phyloP scores from a whole-genome alignment of 371 early-diverging fungal genomes.

The Mucor circinelloides region DNA sequence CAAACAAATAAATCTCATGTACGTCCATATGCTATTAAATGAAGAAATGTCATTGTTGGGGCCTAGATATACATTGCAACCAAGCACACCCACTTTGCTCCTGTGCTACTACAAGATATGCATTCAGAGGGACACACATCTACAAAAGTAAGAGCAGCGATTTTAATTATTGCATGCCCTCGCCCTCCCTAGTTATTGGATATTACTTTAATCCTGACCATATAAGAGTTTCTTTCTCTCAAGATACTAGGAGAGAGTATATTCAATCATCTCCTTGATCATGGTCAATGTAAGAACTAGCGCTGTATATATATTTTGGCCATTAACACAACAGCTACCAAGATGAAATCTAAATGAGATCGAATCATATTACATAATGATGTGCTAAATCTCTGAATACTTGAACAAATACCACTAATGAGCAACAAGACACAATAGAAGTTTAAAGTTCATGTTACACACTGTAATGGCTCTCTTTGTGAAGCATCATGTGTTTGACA shows the following conservation, averaged over 20 bases:
- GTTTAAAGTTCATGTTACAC: background rate
- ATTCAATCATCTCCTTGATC: background rate
- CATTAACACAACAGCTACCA: background rate
- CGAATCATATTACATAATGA: background rate
- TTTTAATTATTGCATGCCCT: background rate
- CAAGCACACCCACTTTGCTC: background rate
- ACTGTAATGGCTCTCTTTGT: background rate
- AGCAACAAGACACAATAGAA: background rate
- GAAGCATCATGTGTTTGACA: background rate
- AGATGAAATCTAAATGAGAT: background rate
- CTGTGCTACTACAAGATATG: background rate
- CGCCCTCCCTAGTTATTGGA: background rate
- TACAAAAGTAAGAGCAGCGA: background rate
- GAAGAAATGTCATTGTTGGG: background rate
- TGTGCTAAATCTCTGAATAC: background rate
- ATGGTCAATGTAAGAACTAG: background rate
- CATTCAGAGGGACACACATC: background rate
- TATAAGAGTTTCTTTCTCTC: background rate
- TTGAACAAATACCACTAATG: too few species aligned
- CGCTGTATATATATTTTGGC: background rate
- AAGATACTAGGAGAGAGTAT: background rate
- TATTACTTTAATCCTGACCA: background rate
- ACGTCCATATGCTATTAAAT: background rate
- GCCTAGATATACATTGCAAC: background rate
- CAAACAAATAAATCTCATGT: background rate